Conservation (phyloP, 495 filamentous ascomycete species). For the Penicillium robsamsonii region DNA sequence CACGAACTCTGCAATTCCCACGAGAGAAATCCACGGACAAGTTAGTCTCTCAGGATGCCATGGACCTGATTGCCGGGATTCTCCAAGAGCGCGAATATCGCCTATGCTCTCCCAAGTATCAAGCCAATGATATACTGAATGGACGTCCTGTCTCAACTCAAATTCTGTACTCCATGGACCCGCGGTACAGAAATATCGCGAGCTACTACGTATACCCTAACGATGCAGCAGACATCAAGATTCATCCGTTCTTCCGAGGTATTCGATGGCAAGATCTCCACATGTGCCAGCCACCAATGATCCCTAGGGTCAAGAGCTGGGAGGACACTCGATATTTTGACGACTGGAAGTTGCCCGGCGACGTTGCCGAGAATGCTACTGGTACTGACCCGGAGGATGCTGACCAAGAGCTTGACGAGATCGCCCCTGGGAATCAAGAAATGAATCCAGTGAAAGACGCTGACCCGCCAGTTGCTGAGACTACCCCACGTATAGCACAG, state of each 20-base stretch:
- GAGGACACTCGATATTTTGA: constrained; percentile 93
- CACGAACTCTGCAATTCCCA: constrained; percentile 61
- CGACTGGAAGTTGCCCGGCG: constrained; percentile 66
- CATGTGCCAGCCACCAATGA: constrained; percentile 65
- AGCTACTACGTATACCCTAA: constrained; percentile 70
- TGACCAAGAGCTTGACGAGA: constrained; percentile 14
- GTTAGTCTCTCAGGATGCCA: constrained; percentile 59
- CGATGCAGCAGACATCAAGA: constrained; percentile 76
- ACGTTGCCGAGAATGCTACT: constrained; percentile 39
- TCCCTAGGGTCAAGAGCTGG: constrained; percentile 64
- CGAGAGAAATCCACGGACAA: constrained; percentile 47
- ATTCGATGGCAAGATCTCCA: constrained; percentile 70
- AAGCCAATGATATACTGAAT: constrained; percentile 54
- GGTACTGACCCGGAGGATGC: constrained; percentile 22
- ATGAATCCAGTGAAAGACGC: not conserved
- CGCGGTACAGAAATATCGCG: constrained; percentile 33
- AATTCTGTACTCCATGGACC: constrained; percentile 34
- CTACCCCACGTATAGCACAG: not conserved
- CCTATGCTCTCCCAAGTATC: constrained; percentile 71
- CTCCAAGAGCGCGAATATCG: constrained; percentile 75
- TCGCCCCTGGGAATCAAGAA: constrained; percentile 14
- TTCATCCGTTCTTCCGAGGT: constrained; percentile 68
- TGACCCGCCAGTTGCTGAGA: not conserved
- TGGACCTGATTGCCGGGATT: constrained; percentile 71
- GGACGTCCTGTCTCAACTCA: constrained; percentile 34